Evolutionary conservation across 169 alveolate genomes (phyloP), one percentile per base, ranked within the genome.

Genomic region (Perkinsus marinus): DNA sequence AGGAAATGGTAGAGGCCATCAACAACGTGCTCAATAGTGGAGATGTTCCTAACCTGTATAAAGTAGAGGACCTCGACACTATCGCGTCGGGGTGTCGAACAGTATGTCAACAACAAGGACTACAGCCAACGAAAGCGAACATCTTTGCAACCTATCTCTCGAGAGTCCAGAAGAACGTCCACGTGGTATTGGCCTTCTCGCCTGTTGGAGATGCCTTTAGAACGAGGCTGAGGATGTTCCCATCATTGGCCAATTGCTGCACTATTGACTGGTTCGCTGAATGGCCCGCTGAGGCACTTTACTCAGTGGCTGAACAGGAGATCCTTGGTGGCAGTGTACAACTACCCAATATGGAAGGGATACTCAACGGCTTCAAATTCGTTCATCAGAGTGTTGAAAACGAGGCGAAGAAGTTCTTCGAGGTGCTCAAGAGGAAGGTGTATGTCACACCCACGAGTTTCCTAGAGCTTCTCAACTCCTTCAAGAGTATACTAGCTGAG

Each of bases 221-320:
- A 43, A 95, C 97, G 47, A 94, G 98, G 91, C 93, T 98, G 91
- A 96, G 99, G 91, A 97, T 96, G 98, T 97, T 97, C 97, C 99
- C 99, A 0, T 97, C 99, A 16, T 96, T 97, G 68, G 98, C 97
- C 17, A 97, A 97, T 91, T 97, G 98, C 92, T 97, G 98, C 93
- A 97, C 98, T 91, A 96, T 97, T 43, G 98, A 97, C 94, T 97
- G 99, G 99, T 97, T 97, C 92, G 95, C 98, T 13, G 98, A 97
- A 93, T 97, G 99, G 99, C 99, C 99, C 26, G 99, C 96, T 92
- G 99, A 96, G 93, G 99, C 99, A 41, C 94, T 97, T 68, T 94
- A 96, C 91, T 95, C 96, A 91, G 99, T 97, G 43, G 99, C 98
- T 46, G 93, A 95, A 91, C 98, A 98, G 92, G 95, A 95, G 93